Conservation (phyloP, 148 eudicot genomes). For the Pouteria glomerata region DNA sequence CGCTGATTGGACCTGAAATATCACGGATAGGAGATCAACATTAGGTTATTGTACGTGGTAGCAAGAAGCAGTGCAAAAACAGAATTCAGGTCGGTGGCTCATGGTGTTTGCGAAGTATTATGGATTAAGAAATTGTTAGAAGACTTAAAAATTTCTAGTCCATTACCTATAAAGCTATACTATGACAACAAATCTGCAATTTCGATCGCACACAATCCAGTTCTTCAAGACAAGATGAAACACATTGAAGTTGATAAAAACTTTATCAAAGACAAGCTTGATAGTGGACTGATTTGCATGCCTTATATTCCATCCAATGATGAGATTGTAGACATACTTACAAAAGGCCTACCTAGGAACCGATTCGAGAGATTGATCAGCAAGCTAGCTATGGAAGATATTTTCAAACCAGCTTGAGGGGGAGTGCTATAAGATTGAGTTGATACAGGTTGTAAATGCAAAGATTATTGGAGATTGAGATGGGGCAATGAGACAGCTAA, state of each 20-base stretch:
- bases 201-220: neutral
- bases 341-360: neutral
- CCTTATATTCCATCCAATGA: neutral
- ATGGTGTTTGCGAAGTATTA: neutral
- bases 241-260: neutral
- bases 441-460: too few species aligned
- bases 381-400: too few species aligned
- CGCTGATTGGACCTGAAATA: too few species aligned
- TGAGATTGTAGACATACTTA: slow-evolving; percentile 1
- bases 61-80: too few species aligned
- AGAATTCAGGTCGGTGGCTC: too few species aligned
- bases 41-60: too few species aligned
- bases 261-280: neutral
- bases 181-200: neutral
- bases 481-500: neutral
- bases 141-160: neutral
- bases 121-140: too few species aligned
- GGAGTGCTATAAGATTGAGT: too few species aligned
- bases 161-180: neutral
- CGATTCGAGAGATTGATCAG: neutral
- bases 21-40: too few species aligned
- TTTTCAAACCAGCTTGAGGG: too few species aligned
- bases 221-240: neutral
- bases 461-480: slow-evolving; percentile 6
- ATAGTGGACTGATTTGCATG: neutral